A percentile compares a stretch with the other conserved stretches of the same genome.
Evolutionary conservation across 2,329 filamentous ascomycete genomes (phyloP).

Genomic region (Fusarium duplospermum): DNA sequence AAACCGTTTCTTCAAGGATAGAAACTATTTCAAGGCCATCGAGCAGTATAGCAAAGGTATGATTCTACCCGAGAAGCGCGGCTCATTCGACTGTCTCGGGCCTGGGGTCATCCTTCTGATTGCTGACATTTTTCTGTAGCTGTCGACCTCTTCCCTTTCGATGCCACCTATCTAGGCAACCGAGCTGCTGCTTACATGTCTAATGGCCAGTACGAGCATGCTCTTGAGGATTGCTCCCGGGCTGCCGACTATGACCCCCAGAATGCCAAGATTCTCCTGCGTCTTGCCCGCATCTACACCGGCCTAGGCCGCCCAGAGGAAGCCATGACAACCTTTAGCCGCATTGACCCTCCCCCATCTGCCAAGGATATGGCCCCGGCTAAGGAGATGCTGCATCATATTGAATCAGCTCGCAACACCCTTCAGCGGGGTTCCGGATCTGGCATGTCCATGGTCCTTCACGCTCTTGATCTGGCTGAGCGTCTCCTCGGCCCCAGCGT

Average conservation of each 20-base stretch:
- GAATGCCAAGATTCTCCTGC: conserved; percentile 88
- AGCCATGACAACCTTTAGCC: conserved; percentile 83
- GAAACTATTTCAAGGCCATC: conserved; percentile 88
- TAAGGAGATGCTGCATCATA: conserved; percentile 84
- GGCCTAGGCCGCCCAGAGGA: conserved; percentile 87
- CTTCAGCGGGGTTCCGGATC: conserved; percentile 79
- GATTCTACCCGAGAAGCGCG: conserved; percentile 18
- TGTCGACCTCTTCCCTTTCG: conserved; percentile 86
- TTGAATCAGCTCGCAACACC: conserved; percentile 82
- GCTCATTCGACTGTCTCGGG: neutral
- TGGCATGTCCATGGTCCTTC: conserved; percentile 89
- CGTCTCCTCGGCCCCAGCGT: conserved; percentile 81
- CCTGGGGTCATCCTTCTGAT: conserved; percentile 10
- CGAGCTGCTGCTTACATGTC: conserved; percentile 95
- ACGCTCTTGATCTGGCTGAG: conserved; percentile 91
- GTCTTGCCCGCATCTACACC: conserved; percentile 90
- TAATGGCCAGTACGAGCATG: conserved; percentile 80
- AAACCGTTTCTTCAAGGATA: conserved; percentile 97
- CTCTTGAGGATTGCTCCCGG: conserved; percentile 86
- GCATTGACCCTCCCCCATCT: conserved; percentile 83
- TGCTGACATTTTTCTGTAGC: conserved; percentile 64
- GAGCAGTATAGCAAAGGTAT: conserved; percentile 95
- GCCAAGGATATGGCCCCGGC: conserved; percentile 88
- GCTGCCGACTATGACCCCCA: conserved; percentile 86
- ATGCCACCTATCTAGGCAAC: conserved; percentile 92